Evolutionary conservation across 2,329 filamentous ascomycete genomes (phyloP).

Genomic region (Diplodia sapinea): DNA sequence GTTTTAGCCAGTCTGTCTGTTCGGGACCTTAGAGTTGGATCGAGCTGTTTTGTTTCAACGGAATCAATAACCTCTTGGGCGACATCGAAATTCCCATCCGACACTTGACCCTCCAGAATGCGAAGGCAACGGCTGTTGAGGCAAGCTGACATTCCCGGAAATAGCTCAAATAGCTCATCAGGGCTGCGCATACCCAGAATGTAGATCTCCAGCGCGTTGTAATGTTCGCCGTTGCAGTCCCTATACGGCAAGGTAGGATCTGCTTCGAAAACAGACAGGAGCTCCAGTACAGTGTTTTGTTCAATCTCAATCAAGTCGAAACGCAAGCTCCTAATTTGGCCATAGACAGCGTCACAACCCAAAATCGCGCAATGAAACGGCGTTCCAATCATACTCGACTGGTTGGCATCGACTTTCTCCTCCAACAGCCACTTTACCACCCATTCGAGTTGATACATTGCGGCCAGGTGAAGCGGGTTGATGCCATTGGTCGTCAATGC

Average conservation of each 20-base stretch:
- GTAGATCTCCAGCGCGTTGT: not conserved
- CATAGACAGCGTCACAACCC: too few relatives aligned
- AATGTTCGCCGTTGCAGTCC: not conserved
- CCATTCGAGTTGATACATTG: not conserved
- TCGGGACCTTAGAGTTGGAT: too few relatives aligned
- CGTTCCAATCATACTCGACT: not conserved
- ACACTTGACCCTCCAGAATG: too few relatives aligned
- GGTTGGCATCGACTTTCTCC: not conserved
- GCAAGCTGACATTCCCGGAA: not conserved
- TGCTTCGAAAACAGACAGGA: not conserved
- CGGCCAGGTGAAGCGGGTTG: not conserved
- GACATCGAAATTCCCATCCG: too few relatives aligned
- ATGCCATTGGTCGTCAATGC: not conserved
- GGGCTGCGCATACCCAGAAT: accelerated
- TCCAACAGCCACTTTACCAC: not conserved
- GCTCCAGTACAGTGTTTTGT: accelerated
- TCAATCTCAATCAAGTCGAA: too few relatives aligned
- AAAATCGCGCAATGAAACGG: not conserved
- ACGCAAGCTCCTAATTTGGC: too few relatives aligned
- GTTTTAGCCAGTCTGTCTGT: too few relatives aligned
- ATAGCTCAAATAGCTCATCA: not conserved
- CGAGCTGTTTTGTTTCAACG: too few relatives aligned
- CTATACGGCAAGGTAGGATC: not conserved
- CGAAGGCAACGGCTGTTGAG: not conserved
- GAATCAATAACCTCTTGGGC: too few relatives aligned